Conservation (phyloP, 495 filamentous ascomycete genomes). For the Hypoxylon fuscum region DNA sequence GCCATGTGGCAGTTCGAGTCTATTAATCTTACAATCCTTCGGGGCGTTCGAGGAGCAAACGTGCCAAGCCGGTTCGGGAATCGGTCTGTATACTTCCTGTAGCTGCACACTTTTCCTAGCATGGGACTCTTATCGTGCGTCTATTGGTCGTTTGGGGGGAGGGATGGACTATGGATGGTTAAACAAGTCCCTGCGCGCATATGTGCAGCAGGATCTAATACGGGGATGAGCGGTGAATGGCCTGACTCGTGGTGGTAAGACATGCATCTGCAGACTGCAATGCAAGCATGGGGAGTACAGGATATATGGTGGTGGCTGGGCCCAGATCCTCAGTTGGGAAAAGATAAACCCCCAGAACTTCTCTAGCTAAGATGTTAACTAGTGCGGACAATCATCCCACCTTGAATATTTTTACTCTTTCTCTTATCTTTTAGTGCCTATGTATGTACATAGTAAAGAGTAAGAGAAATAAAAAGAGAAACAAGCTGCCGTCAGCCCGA, state of each 20-base stretch:
- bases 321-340: conserved; percentile 15
- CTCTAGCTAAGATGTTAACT: no score
- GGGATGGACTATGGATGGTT: no score
- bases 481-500: conserved; percentile 22
- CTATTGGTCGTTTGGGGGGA: no score
- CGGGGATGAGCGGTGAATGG: conserved; percentile 29
- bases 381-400: no score
- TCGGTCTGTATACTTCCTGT: conserved; percentile 29
- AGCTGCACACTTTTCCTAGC: conserved; percentile 10
- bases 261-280: not conserved
- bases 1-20: conserved; percentile 18
- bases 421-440: not conserved
- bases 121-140: conserved; percentile 11
- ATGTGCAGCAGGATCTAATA: conserved; percentile 19
- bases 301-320: conserved; percentile 21
- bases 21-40: conserved; percentile 30
- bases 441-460: not conserved
- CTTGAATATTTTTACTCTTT: not conserved
- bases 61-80: conserved; percentile 35
- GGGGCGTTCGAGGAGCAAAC: conserved; percentile 8
- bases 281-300: conserved; percentile 9
- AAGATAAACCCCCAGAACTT: no score
- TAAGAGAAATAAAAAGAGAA: no score
- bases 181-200: conserved; percentile 16
- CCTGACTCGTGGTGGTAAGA: conserved; percentile 29